Base-by-base conservation (phyloP, 202 grass and related monocot species). In the Zoysia matrella region DNA sequence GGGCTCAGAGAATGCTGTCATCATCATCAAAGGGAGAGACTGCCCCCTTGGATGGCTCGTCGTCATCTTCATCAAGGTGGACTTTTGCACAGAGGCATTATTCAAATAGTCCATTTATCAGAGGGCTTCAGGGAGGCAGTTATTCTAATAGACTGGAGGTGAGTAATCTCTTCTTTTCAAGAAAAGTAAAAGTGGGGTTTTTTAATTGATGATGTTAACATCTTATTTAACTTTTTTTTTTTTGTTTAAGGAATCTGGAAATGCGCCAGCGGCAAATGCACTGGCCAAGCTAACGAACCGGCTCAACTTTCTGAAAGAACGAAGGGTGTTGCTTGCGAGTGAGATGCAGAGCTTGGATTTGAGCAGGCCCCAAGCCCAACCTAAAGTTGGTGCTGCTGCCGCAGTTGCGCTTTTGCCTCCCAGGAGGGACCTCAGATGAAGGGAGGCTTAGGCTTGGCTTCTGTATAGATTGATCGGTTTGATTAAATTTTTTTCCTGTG, bases 291-390 rank as follows among this genome's bases (percentile, higher is more conserved):
- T 99, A 69, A 96, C 97, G 44, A 90, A 76, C 74, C 89, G 93
- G 60, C 93, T 99, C 42, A 92, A 92, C 81, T 90, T 99, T 77
- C 78, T 99, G 56, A 99, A 99, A 82, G 97, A 99, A 80, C 84
- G 97, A 53, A 90, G 89, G 54, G 93, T 87, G 0, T 78, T 92
- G 61, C 87, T 95, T 69, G 89, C 88, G 51, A 94, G 75, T 65
- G 91, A 99, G 67, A 90, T 94, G 74, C 89, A 94, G 53, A 75
- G 70, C 75, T 72, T 89, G 67, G 87, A 90, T 72, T 63, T 84
- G 67, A 78, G 43, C 78, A 76, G 80, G 18, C 78, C 75, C 42
- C 54, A 44, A 5, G 2, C 14, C 1, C 65, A 47, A 47, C 14
- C 43, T 9, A 47, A 47, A 15, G 48, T 39, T 18, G 71, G 40